Percentiles rank a stretch among this genome's conserved stretches.
Conservation (phyloP, 1,284 basidiomycete genomes). For the Trametes pubescens region DNA sequence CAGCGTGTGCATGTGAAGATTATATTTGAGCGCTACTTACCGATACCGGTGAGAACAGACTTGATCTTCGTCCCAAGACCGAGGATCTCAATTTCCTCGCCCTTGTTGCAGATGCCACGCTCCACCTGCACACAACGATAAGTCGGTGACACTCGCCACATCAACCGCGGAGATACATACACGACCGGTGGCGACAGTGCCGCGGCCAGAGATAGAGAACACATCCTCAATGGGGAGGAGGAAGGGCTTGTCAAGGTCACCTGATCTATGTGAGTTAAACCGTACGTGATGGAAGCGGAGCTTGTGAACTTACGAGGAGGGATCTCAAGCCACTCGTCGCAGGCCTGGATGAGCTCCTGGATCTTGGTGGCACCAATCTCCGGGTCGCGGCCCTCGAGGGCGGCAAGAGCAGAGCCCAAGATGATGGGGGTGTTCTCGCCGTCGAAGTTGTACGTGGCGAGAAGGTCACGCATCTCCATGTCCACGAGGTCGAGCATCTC, state of each 20-base stretch:
- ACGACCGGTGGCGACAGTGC: conserved; percentile 96
- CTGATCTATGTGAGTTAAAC: conserved; percentile 45
- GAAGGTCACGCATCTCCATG: conserved; percentile 99
- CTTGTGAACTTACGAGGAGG: conserved; percentile 77
- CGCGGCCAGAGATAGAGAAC: conserved; percentile 98
- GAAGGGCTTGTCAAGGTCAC: conserved; percentile 98
- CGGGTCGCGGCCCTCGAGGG: conserved; percentile 85
- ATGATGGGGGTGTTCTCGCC: conserved; percentile 98
- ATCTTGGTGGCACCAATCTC: conserved; percentile 89
- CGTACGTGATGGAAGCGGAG: background rate
- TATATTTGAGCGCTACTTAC: conserved; percentile 51
- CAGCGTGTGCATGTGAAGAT: background rate
- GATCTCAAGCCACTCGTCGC: conserved; percentile 96
- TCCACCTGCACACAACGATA: conserved; percentile 70
- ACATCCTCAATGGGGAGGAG: conserved; percentile 97
- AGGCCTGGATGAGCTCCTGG: conserved; percentile 85
- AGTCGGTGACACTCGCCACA: background rate
- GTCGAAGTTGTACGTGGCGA: conserved; percentile 93
- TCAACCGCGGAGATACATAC: conserved; percentile 50
- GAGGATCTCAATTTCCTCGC: conserved; percentile 93
- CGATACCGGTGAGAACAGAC: conserved; percentile 96
- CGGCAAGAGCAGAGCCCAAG: conserved; percentile 96
- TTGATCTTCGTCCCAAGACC: conserved; percentile 88
- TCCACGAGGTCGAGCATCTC: conserved; percentile 99
- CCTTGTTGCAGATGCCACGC: conserved; percentile 93